Conservation (phyloP, 495 filamentous ascomycete species). For the Endocarpon pusillum region DNA sequence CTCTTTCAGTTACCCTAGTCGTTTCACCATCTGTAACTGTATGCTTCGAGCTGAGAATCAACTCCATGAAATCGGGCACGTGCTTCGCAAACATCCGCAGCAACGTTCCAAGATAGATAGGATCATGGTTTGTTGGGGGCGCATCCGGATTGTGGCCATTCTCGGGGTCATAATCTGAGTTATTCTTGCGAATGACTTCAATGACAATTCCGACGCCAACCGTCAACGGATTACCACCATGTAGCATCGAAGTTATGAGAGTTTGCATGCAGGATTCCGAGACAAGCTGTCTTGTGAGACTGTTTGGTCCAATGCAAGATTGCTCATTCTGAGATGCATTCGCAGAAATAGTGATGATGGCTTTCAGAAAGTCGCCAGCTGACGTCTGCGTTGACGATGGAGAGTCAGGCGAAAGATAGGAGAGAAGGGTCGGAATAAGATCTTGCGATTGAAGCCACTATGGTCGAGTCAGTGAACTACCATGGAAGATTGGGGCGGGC, state of each 20-base stretch:
- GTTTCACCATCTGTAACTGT: conserved; percentile 41
- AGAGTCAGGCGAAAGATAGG: conserved; percentile 69
- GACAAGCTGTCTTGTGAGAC: conserved; percentile 90
- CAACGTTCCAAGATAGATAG: conserved; percentile 90
- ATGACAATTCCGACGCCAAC: conserved; percentile 96
- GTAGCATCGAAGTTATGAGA: conserved; percentile 78
- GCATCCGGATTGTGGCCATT: conserved; percentile 60
- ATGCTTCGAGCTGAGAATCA: conserved; percentile 54
- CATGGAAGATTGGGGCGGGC: background rate
- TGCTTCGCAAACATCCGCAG: conserved; percentile 77
- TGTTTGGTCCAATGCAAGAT: conserved; percentile 94
- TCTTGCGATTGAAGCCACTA: conserved; percentile 89
- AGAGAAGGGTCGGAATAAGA: conserved; percentile 75
- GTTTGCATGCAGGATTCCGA: conserved; percentile 66
- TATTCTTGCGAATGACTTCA: conserved; percentile 98
- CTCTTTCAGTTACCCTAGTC: conserved; percentile 38
- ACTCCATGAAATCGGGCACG: conserved; percentile 89
- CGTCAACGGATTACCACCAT: conserved; percentile 83
- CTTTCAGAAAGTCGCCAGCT: conserved; percentile 94
- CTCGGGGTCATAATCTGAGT: conserved; percentile 96
- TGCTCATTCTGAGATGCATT: conserved; percentile 97
- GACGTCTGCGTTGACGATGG: conserved; percentile 83
- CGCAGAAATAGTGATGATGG: conserved; percentile 96
- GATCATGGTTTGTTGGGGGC: conserved; percentile 67
- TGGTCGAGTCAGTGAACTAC: conserved; percentile 9